phyloP scores from a whole-genome alignment of 2,329 filamentous ascomycete species.

The Microsporum audouinii region DNA sequence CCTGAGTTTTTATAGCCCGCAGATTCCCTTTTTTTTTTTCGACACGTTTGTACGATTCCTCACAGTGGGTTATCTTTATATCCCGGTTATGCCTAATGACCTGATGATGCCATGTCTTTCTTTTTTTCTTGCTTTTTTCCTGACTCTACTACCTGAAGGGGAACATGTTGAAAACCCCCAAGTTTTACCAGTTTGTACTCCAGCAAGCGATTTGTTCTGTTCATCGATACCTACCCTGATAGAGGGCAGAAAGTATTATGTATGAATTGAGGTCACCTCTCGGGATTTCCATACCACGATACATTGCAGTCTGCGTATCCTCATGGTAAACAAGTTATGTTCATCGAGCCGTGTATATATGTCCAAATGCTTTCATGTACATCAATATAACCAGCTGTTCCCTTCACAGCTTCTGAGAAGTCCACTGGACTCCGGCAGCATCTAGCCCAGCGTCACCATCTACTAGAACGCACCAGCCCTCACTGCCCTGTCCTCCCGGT shows the following conservation, averaged over 20 bases:
- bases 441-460: slow-evolving; percentile 54
- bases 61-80: neutral
- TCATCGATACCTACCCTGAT: neutral
- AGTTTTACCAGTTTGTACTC: neutral
- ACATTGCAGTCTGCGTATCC: neutral
- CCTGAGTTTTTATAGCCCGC: neutral
- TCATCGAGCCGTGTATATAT: neutral
- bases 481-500: slow-evolving; percentile 53
- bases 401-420: slow-evolving; percentile 31
- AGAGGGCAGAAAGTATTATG: neutral
- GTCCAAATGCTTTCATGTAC: neutral
- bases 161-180: neutral
- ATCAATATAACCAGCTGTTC: neutral
- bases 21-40: neutral
- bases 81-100: neutral
- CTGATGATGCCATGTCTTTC: slow-evolving; percentile 2
- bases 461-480: slow-evolving; percentile 81
- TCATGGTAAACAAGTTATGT: neutral
- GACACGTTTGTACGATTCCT: neutral
- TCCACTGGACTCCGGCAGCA: slow-evolving; percentile 48
- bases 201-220: neutral
- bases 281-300: neutral
- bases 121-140: neutral
- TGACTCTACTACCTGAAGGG: neutral
- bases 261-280: neutral